phyloP scores from a whole-genome alignment of 305 asterid species.

The Fraxinus greggii region DNA sequence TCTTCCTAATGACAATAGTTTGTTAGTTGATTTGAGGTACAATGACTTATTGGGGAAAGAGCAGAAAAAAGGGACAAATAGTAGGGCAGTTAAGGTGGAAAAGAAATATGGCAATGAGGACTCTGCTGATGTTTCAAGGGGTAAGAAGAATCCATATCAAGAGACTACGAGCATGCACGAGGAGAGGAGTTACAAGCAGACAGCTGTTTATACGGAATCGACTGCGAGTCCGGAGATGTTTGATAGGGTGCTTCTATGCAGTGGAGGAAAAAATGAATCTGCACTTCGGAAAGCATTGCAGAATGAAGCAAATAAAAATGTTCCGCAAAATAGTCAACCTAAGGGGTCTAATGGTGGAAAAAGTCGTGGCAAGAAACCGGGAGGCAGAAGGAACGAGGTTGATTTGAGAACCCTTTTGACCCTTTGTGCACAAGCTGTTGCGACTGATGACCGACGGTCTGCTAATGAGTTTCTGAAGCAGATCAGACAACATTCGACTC shows the following conservation, averaged over 20 bases:
- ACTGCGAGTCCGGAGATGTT: conserved; percentile 61
- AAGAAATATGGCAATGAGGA: conserved; percentile 25
- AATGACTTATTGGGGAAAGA: conserved; percentile 29
- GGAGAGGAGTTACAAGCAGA: conserved; percentile 66
- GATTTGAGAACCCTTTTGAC: conserved; percentile 77
- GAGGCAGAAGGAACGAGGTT: conserved; percentile 51
- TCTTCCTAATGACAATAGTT: conserved; percentile 49
- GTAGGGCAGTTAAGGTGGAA: conserved; percentile 37
- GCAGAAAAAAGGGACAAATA: conserved; percentile 15
- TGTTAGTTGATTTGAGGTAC: conserved; percentile 32
- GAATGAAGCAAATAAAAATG: conserved; percentile 40
- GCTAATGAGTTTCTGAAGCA: conserved; percentile 73
- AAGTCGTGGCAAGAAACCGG: conserved; percentile 55
- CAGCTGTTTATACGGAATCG: conserved; percentile 64
- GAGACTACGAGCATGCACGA: conserved; percentile 35
- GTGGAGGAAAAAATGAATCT: conserved; percentile 59
- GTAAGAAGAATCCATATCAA: conserved; percentile 50
- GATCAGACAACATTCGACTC: conserved; percentile 65
- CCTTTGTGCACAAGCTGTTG: conserved; percentile 84
- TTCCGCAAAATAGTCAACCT: conserved; percentile 31
- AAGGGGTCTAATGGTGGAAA: conserved; percentile 53
- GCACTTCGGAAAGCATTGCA: conserved; percentile 67
- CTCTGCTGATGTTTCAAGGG: conserved; percentile 38
- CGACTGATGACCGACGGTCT: conserved; percentile 62
- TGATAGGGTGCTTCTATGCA: conserved; percentile 71